Percentiles rank a stretch among this genome's conserved stretches.
These are phyloP conservation scores for Fusarium camptoceras DNA, from an alignment of 2,329 filamentous ascomycete species.

Conservation along the genomic window DNA sequence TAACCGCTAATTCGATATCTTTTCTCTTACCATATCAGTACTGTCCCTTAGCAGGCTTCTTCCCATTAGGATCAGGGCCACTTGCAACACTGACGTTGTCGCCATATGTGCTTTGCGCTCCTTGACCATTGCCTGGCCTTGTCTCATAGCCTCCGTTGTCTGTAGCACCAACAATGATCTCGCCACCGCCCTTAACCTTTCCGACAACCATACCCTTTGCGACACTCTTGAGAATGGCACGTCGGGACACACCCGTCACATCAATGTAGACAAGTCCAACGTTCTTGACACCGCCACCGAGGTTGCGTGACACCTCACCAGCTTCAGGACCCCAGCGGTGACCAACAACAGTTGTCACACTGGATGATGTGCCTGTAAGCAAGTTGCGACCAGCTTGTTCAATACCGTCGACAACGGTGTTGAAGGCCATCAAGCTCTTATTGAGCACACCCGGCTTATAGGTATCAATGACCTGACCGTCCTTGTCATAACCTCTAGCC, in stretches of 20 bases:
- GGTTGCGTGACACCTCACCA: conserved; percentile 76
- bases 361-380: conserved; percentile 77
- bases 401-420: conserved; percentile 92
- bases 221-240: conserved; percentile 91
- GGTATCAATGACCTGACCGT: conserved; percentile 71
- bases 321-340: conserved; percentile 92
- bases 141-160: conserved; percentile 50
- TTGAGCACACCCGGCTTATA: conserved; percentile 96
- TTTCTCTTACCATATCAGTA: conserved; percentile 22
- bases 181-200: conserved; percentile 77
- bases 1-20: conserved; percentile 5
- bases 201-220: conserved; percentile 97
- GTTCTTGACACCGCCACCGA: conserved; percentile 92
- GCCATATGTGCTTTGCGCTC: conserved; percentile 43
- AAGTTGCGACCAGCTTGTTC: conserved; percentile 86
- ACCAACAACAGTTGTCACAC: conserved; percentile 87
- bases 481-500: conserved; percentile 72
- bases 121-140: conserved; percentile 40
- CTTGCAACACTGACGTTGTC: conserved; percentile 47
- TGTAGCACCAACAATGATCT: conserved; percentile 78
- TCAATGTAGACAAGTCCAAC: conserved; percentile 98
- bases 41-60: conserved; percentile 47
- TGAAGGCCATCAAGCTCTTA: conserved; percentile 96
- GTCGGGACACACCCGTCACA: conserved; percentile 88
- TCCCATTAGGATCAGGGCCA: conserved; percentile 48